phyloP scores from a whole-genome alignment of 768 basidiomycete species.

The Tephrocybe sp. region DNA sequence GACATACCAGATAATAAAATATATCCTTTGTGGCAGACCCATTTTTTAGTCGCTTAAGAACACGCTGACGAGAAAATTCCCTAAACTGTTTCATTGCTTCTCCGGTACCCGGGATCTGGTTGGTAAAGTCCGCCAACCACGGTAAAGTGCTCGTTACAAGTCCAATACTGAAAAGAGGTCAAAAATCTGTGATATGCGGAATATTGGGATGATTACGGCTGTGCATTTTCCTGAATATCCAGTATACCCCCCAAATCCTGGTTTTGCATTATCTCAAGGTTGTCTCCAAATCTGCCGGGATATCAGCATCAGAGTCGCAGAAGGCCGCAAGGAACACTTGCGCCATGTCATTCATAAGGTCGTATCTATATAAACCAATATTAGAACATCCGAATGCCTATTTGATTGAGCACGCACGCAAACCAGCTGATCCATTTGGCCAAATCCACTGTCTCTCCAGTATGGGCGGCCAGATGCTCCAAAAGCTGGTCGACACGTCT shows the following conservation, averaged over 20 bases:
- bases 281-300: constrained; percentile 26
- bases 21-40: constrained; percentile 19
- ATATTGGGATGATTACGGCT: constrained; percentile 1
- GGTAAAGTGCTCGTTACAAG: constrained; percentile 16
- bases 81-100: constrained; percentile 16
- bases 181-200: neutral
- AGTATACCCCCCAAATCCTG: constrained; percentile 3
- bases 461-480: constrained; percentile 13
- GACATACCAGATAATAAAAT: constrained; percentile 22
- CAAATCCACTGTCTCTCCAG: constrained; percentile 23
- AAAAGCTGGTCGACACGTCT: constrained; percentile 23
- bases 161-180: constrained; percentile 5
- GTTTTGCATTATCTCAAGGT: constrained; percentile 12
- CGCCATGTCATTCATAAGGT: constrained; percentile 40
- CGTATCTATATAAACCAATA: constrained; percentile 24
- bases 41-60: constrained; percentile 57
- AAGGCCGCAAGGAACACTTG: constrained; percentile 12
- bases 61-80: constrained; percentile 50
- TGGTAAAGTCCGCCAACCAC: constrained; percentile 14
- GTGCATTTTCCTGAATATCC: constrained; percentile 8
- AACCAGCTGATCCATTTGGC: constrained; percentile 36
- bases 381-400: neutral
- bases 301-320: neutral
- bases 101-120: constrained; percentile 11
- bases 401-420: constrained; percentile 25